These are phyloP conservation scores for Ambrosia trifida DNA, from an alignment of 129 eudicot genomes.

Conservation along the genomic window DNA sequence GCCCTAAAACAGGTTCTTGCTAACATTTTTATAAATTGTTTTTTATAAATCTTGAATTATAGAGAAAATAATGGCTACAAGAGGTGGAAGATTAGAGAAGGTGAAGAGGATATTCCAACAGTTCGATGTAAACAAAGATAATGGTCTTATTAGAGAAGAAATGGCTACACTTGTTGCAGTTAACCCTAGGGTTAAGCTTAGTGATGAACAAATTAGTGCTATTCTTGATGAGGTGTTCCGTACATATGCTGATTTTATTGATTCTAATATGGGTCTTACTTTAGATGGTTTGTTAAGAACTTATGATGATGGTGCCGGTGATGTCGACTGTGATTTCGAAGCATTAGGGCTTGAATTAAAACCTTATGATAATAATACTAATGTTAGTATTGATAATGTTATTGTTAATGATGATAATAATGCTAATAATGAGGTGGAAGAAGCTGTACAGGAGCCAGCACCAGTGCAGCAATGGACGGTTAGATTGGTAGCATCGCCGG, in stretches of 20 bases:
- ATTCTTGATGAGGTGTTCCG: conserved; percentile 92
- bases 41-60: not conserved
- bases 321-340: conserved; percentile 95
- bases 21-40: conserved; percentile 11
- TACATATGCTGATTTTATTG: conserved; percentile 82
- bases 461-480: conserved; percentile 66
- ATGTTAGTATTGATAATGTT: not conserved
- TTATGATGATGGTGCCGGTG: conserved; percentile 99
- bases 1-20: too few species aligned
- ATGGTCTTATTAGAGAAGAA: conserved; percentile 80
- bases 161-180: conserved; percentile 95
- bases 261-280: conserved; percentile 71
- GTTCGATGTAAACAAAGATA: conserved; percentile 76
- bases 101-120: conserved; percentile 87
- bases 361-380: conserved; percentile 18
- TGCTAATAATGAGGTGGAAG: conserved; percentile 39
- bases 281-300: conserved; percentile 84
- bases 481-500: conserved; percentile 90
- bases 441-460: conserved; percentile 56
- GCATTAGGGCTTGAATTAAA: conserved; percentile 78
- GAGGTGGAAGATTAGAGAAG: conserved; percentile 95
- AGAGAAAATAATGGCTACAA: conserved; percentile 50
- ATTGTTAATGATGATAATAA: not conserved
- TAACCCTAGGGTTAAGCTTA: conserved; percentile 94
- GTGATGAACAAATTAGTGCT: conserved; percentile 87